Conservation (phyloP, 345 rosid species). For the Salix viminalis region DNA sequence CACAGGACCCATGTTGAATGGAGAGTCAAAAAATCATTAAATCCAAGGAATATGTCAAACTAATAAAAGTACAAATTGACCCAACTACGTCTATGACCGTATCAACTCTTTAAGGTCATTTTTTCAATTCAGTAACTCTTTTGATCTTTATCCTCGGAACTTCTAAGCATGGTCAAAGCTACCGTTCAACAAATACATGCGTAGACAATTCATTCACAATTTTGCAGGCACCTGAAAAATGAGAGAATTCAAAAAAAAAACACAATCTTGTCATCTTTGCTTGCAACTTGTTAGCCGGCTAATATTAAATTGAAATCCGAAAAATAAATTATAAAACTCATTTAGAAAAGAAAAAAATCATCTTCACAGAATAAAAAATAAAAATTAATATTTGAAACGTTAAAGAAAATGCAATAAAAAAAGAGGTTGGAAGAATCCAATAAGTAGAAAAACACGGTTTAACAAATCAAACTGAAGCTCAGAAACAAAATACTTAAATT, state of each 20-base stretch:
- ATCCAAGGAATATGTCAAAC: constrained; percentile 13
- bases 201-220: background rate
- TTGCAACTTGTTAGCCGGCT: constrained; percentile 5
- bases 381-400: background rate
- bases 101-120: constrained; percentile 10
- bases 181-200: constrained; percentile 16
- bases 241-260: background rate
- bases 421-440: background rate
- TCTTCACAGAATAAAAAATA: background rate
- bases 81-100: constrained; percentile 18
- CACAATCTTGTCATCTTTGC: background rate
- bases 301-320: background rate
- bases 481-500: background rate
- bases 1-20: constrained; percentile 27
- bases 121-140: background rate
- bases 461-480: background rate
- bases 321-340: background rate
- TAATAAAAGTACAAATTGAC: constrained; percentile 1
- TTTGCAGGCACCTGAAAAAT: background rate
- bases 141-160: constrained; percentile 1
- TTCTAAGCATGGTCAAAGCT: constrained; percentile 12
- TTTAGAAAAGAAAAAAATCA: background rate
- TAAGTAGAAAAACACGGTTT: background rate
- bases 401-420: background rate
- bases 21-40: constrained; percentile 22